Percentiles rank a stretch among this genome's conserved stretches.
These are phyloP conservation scores for Axilococcus clingmanii DNA, from an alignment of 139 green algal species.

Conservation along the genomic window DNA sequence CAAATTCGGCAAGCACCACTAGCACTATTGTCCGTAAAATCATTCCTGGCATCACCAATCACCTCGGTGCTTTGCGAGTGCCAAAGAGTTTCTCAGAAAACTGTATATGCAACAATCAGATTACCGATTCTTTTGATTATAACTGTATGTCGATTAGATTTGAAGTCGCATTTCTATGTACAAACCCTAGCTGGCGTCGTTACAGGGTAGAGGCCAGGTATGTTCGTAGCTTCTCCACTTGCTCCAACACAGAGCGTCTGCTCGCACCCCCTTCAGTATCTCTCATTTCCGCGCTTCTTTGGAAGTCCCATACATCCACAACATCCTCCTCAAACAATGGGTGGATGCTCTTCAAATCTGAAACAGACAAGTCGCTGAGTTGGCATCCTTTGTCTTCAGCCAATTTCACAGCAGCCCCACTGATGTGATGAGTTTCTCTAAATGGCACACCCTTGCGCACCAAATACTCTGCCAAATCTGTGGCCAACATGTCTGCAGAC, in stretches of 20 bases:
- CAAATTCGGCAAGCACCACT: no score
- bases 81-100: no score
- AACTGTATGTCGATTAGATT: no score
- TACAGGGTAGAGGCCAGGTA: no score
- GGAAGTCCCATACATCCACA: slow-evolving; percentile 74
- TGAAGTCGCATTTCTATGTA: no score
- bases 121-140: no score
- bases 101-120: no score
- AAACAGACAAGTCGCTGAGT: slow-evolving; percentile 63
- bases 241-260: slow-evolving; percentile 78
- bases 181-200: no score
- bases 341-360: slow-evolving; percentile 76
- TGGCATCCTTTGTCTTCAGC: slow-evolving; percentile 66
- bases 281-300: slow-evolving; percentile 71
- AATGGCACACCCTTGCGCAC: slow-evolving; percentile 95
- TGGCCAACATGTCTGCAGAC: slow-evolving; percentile 93
- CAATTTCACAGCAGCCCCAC: slow-evolving; percentile 83
- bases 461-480: slow-evolving; percentile 98
- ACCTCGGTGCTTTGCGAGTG: no score
- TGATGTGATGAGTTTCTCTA: slow-evolving; percentile 93
- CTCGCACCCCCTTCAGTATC: slow-evolving; percentile 88
- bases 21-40: no score
- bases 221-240: slow-evolving; percentile 61
- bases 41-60: no score
- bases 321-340: slow-evolving; percentile 86